Evolutionary conservation across 345 rosid genomes (phyloP).

Genomic region (Bruguiera gymnorhiza): DNA sequence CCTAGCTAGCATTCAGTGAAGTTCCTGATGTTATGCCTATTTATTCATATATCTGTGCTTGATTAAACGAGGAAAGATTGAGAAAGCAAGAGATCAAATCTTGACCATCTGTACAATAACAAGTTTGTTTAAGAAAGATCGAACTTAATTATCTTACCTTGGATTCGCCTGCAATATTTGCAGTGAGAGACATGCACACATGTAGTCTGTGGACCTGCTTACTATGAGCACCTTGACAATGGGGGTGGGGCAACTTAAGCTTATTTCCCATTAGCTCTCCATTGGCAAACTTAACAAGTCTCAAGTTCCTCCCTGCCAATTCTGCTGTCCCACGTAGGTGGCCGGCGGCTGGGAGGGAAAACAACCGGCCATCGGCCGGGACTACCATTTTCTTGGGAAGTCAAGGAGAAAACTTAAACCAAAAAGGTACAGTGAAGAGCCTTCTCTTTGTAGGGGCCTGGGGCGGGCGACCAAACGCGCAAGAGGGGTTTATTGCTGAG

Average conservation of each 20-base stretch:
- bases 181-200: constrained; percentile 53
- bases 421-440: constrained; percentile 7
- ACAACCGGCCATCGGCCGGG: constrained; percentile 56
- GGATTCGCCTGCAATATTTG: constrained; percentile 38
- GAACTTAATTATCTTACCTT: constrained; percentile 35
- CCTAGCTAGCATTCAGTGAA: too few species aligned
- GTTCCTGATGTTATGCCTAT: too few species aligned
- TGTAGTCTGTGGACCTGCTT: constrained; percentile 17
- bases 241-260: constrained; percentile 31
- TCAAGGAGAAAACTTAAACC: constrained; percentile 19
- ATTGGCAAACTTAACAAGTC: constrained; percentile 43
- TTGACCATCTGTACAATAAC: too few species aligned
- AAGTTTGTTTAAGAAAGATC: neutral
- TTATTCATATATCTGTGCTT: too few species aligned
- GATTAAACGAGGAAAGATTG: too few species aligned
- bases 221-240: neutral
- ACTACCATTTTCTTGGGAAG: constrained; percentile 41
- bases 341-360: constrained; percentile 51
- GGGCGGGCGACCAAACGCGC: constrained; percentile 7
- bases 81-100: too few species aligned
- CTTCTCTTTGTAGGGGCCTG: constrained; percentile 2
- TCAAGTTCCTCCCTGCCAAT: constrained; percentile 34
- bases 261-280: constrained; percentile 80
- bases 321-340: constrained; percentile 35
- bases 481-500: neutral